phyloP scores from a whole-genome alignment of 164 flowering plant species.

The Aristolochia fimbriata region DNA sequence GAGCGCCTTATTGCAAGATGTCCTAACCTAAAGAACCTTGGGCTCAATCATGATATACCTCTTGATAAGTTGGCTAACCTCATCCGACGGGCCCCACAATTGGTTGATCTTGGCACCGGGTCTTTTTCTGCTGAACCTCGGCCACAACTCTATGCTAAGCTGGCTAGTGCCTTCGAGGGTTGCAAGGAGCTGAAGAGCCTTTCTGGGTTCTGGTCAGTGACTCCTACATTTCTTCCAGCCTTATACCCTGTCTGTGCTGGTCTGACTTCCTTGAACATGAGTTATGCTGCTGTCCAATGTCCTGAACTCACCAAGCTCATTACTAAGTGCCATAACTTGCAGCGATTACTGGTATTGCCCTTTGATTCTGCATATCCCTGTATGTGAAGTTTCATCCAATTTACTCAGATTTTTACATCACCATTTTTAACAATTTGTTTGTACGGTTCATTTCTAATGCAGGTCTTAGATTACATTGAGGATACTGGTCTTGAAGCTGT shows the following conservation, averaged over 20 bases:
- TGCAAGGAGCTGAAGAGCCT: slow-evolving; percentile 66
- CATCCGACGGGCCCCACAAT: slow-evolving; percentile 59
- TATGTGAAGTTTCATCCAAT: too few species aligned
- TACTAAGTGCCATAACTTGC: slow-evolving; percentile 54
- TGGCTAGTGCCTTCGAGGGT: slow-evolving; percentile 48
- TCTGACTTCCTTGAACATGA: slow-evolving; percentile 66
- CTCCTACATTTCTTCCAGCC: slow-evolving; percentile 52
- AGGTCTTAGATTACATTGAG: slow-evolving; percentile 80
- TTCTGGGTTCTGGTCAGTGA: slow-evolving; percentile 91
- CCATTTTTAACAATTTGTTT: not conserved
- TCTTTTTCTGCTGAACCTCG: slow-evolving; percentile 49
- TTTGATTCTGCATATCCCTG: not conserved
- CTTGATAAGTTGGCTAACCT: slow-evolving; percentile 62
- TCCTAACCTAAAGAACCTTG: slow-evolving; percentile 61
- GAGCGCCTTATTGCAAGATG: slow-evolving; percentile 75
- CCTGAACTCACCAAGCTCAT: slow-evolving; percentile 57
- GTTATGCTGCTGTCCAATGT: slow-evolving; percentile 53
- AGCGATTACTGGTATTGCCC: slow-evolving; percentile 55
- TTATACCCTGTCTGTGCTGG: slow-evolving; percentile 49
- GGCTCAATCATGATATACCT: slow-evolving; percentile 72
- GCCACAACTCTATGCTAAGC: slow-evolving; percentile 44
- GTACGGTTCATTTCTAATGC: slow-evolving; percentile 5
- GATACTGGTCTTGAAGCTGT: slow-evolving; percentile 65
- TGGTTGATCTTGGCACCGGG: slow-evolving; percentile 83
- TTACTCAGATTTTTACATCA: not conserved